Base-by-base conservation (phyloP, 192 early-diverging fungal genomes). In the Podila epicladia region DNA sequence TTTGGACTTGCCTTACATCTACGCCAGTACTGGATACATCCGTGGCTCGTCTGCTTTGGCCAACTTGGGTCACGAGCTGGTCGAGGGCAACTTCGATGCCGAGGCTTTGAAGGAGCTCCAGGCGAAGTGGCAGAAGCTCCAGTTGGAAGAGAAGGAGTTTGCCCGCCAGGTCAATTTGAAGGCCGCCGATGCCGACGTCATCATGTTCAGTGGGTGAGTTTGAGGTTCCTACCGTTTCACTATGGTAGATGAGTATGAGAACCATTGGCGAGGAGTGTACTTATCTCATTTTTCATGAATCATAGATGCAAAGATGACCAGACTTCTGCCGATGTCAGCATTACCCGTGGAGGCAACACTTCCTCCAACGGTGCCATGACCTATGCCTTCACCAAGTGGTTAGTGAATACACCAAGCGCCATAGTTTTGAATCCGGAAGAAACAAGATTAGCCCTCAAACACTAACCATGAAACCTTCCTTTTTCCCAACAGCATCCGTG, bases 1-100 rank as follows among this genome's bases (percentile, higher is more conserved):
- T 1, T 72, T 93, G 64, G 91, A 92, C 58, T 80, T 92, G 38
- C 90, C 91, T 6, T 92, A 88, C 74, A 86, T 87, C 64, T 92
- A 92, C 69, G 79, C 87, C 55, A 84, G 83, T 62, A 64, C 80
- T 45, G 90, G 91, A 33, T 82, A 70, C 32, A 69, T 77, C 28
- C 67, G 64, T n/a, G 74, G 75, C 19, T 77, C 72, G 4, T 37
- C 29, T 57, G 73, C 73, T 5, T 53, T 74, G 38, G 63, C 66
- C 9, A 65, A 67, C 45, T 29, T 73, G 53, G 82, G 82, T 20
- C 58, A 75, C 29, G 58, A 82, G n/a, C 26, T 82, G 9, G 73
- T 82, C 3, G 29, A 65, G 68, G 73, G 53, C 28, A 67, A 67
- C 61, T 75, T 75, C 68, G 74, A 82, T 59, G 63, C 64, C 11